phyloP scores from a whole-genome alignment of 2,329 filamentous ascomycete species.

The Ceratocystis cacaofunesta region DNA sequence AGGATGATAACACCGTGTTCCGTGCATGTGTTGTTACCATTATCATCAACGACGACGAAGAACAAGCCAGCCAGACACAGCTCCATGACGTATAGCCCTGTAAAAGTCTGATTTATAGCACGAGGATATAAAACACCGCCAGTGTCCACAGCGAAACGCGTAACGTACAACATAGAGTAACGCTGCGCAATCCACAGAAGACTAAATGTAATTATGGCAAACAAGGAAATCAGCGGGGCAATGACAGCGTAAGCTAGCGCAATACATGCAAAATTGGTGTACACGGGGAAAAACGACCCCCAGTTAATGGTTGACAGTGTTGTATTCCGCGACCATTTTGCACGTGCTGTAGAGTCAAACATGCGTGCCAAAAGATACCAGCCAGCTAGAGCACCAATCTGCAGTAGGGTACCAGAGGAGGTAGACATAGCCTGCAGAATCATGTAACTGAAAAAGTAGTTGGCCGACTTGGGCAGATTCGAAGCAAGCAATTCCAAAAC shows the following conservation, averaged over 20 bases:
- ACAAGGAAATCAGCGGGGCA: constrained; percentile 77
- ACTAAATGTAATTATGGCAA: constrained; percentile 82
- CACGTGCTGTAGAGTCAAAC: constrained; percentile 63
- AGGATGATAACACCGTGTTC: constrained; percentile 80
- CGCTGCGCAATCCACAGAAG: constrained; percentile 89
- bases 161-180: constrained; percentile 95
- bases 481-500: constrained; percentile 58
- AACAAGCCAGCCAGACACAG: constrained; percentile 80
- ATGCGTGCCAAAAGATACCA: constrained; percentile 74
- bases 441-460: constrained; percentile 99
- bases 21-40: constrained; percentile 43
- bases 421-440: constrained; percentile 84
- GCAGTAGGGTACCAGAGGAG: constrained; percentile 75
- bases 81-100: constrained; percentile 89
- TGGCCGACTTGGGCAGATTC: constrained; percentile 72
- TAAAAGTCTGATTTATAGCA: constrained; percentile 91
- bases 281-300: constrained; percentile 90
- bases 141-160: constrained; percentile 75
- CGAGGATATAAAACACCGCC: constrained; percentile 83
- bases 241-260: constrained; percentile 79
- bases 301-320: constrained; percentile 64
- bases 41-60: constrained; percentile 53
- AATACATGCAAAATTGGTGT: constrained; percentile 93
- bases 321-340: constrained; percentile 79
- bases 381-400: constrained; percentile 60